Percentiles rank a stretch among this genome's conserved stretches.
Conservation (phyloP, 2,329 filamentous ascomycete species). For the Parastagonospora nodorum region DNA sequence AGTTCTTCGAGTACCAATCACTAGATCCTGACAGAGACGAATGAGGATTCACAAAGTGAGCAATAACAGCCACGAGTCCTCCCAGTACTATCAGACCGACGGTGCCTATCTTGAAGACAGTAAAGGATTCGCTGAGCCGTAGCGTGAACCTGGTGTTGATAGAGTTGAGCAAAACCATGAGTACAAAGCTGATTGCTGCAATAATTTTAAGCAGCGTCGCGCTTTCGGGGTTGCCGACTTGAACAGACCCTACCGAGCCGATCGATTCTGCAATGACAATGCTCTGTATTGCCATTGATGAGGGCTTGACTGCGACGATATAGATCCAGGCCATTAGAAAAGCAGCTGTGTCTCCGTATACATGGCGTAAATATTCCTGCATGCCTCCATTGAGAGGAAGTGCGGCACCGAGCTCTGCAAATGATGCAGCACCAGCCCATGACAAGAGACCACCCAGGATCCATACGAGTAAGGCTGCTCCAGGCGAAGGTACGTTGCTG, state of each 20-base stretch:
- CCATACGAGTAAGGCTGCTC: slow-evolving; percentile 64
- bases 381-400: slow-evolving; percentile 68
- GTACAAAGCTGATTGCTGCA: slow-evolving; percentile 43
- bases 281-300: slow-evolving; percentile 66
- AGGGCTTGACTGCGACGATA: slow-evolving; percentile 68
- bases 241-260: slow-evolving; percentile 54
- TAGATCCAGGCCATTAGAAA: slow-evolving; percentile 70
- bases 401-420: slow-evolving; percentile 67
- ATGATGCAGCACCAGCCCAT: slow-evolving; percentile 67
- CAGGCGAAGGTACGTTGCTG: slow-evolving; percentile 66
- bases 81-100: slow-evolving; percentile 39
- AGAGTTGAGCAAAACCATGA: slow-evolving; percentile 51
- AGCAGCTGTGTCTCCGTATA: slow-evolving; percentile 66
- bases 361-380: slow-evolving; percentile 65
- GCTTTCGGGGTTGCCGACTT: slow-evolving; percentile 9
- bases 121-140: slow-evolving; percentile 50
- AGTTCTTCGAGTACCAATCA: slow-evolving; percentile 53
- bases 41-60: slow-evolving; percentile 32
- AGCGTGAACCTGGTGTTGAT: slow-evolving; percentile 50
- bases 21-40: slow-evolving; percentile 35
- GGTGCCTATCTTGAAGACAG: slow-evolving; percentile 46
- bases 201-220: slow-evolving; percentile 45
- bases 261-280: slow-evolving; percentile 62
- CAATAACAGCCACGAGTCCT: slow-evolving; percentile 36
- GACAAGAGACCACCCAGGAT: slow-evolving; percentile 65